These are phyloP conservation scores for Wallacemonas sp. DNA, from an alignment of 208 protist species.

Conservation along the genomic window DNA sequence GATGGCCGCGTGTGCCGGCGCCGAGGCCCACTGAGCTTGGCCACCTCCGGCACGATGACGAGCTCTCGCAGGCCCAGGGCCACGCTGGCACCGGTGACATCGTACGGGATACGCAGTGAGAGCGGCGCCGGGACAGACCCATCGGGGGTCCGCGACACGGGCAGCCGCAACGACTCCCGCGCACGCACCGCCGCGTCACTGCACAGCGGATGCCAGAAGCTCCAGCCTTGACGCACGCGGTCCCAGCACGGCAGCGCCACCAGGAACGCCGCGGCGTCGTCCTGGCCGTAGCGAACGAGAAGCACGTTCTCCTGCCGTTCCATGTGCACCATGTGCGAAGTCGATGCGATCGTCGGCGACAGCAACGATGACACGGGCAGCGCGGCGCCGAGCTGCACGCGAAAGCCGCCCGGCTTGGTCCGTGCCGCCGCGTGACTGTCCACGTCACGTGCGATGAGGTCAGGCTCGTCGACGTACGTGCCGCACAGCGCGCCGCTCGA, in stretches of 20 bases:
- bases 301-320: conserved; percentile 45
- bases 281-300: conserved; percentile 44
- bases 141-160: conserved; percentile 30
- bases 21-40: neutral
- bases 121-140: conserved; percentile 44
- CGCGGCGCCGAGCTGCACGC: conserved; percentile 20
- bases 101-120: conserved; percentile 64
- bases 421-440: neutral
- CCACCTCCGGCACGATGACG: conserved; percentile 44
- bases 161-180: conserved; percentile 23
- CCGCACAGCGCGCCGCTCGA: conserved; percentile 47
- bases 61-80: conserved; percentile 56
- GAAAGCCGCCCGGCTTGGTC: conserved; percentile 13
- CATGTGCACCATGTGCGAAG: conserved; percentile 38
- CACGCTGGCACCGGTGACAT: conserved; percentile 45
- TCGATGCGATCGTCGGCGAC: conserved; percentile 22
- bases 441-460: conserved; percentile 62
- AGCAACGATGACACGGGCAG: conserved; percentile 14
- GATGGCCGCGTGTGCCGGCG: conserved; percentile 3
- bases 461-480: conserved; percentile 51
- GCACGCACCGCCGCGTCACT: neutral
- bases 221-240: conserved; percentile 41
- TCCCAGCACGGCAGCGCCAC: conserved; percentile 67
- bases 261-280: conserved; percentile 28
- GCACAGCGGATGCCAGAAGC: conserved; percentile 28